Evolutionary conservation across 768 basidiomycete genomes (phyloP).

Genomic region (Amanita subjunquillea): DNA sequence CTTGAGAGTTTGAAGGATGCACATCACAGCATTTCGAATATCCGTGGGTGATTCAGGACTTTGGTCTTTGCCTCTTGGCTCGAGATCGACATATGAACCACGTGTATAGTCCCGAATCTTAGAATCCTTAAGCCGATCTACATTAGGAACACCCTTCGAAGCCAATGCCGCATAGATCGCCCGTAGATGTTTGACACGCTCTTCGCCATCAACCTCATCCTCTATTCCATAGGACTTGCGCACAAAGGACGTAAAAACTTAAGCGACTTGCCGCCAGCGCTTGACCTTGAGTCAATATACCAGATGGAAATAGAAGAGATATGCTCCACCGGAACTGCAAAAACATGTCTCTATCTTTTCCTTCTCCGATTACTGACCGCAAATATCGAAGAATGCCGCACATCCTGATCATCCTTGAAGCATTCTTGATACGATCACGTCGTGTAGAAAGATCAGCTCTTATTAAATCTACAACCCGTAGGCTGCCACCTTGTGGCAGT

Average conservation of each 20-base stretch:
- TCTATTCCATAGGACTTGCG: not conserved
- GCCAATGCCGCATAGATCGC: not conserved
- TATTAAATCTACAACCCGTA: too few relatives aligned
- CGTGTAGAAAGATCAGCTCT: too few relatives aligned
- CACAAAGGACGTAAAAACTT: not conserved
- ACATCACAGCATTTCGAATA: not conserved
- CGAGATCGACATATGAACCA: not conserved
- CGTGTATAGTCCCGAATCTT: not conserved
- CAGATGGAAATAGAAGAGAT: too few relatives aligned
- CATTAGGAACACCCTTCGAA: too few relatives aligned
- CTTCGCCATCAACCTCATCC: not conserved
- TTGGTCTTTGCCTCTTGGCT: not conserved
- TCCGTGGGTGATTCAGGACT: not conserved
- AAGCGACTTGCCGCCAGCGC: not conserved
- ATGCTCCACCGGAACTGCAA: not conserved
- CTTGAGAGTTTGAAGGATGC: too few relatives aligned
- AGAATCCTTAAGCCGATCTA: too few relatives aligned
- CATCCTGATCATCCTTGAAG: not conserved
- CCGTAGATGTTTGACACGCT: not conserved
- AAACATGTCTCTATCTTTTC: not conserved
- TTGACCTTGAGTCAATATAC: too few relatives aligned
- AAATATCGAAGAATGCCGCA: not conserved
- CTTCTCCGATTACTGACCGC: not conserved
- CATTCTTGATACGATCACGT: too few relatives aligned
- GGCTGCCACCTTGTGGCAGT: not conserved